These are phyloP conservation scores for Alternaria sp. DNA, from an alignment of 2,329 filamentous ascomycete species.

Conservation along the genomic window DNA sequence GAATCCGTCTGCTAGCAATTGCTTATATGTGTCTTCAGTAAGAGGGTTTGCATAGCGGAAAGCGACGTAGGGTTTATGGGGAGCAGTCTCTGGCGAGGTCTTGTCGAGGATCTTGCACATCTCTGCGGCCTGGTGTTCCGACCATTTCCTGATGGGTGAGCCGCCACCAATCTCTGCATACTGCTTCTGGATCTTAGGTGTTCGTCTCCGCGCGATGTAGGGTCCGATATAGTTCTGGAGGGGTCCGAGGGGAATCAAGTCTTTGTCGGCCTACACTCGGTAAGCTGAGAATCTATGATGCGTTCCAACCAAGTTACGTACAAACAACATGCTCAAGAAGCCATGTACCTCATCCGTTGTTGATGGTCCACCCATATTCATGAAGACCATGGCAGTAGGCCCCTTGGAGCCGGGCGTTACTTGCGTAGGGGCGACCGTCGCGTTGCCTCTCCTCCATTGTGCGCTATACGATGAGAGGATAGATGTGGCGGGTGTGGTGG, in stretches of 20 bases:
- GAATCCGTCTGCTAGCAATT: constrained; percentile 86
- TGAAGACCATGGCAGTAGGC: constrained; percentile 96
- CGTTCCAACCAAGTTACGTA: constrained; percentile 57
- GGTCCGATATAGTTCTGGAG: constrained; percentile 91
- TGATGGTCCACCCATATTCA: constrained; percentile 98
- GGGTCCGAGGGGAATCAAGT: constrained; percentile 93
- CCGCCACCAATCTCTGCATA: constrained; percentile 95
- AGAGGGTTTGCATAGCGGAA: constrained; percentile 94
- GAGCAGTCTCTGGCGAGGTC: constrained; percentile 89
- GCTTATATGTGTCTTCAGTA: constrained; percentile 91
- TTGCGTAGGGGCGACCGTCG: constrained; percentile 74
- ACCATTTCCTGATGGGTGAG: constrained; percentile 98
- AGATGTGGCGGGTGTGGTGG: constrained; percentile 39
- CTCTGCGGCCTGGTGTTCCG: constrained; percentile 88
- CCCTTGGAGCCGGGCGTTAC: constrained; percentile 74
- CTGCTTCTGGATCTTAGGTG: constrained; percentile 95
- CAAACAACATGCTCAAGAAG: constrained; percentile 91
- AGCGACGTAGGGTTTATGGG: constrained; percentile 96
- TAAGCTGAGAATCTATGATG: constrained; percentile 27
- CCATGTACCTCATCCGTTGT: constrained; percentile 86
- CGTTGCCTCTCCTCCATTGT: constrained; percentile 51
- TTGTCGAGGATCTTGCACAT: constrained; percentile 98
- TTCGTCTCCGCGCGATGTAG: constrained; percentile 83
- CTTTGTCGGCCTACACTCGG: constrained; percentile 76
- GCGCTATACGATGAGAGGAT: constrained; percentile 42